Base-by-base conservation (phyloP, 768 basidiomycete species). In the Lyophyllum atratum region DNA sequence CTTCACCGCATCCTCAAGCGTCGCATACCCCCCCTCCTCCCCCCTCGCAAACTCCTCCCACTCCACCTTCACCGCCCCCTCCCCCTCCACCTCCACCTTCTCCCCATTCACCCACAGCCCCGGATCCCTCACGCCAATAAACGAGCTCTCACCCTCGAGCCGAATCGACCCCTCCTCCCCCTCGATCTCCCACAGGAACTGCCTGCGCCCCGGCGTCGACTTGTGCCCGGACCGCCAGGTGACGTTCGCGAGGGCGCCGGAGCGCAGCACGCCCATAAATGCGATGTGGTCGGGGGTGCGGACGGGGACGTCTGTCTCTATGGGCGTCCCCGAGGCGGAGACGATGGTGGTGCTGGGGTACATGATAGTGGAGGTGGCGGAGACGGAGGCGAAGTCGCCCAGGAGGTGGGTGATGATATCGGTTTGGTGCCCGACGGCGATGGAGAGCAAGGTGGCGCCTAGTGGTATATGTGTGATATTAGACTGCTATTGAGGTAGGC, bases 111-210 rank as follows among this genome's bases (percentile, higher is more conserved):
- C 25, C 50, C 60, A 74, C 44, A 74, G 29, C 15, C 59, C 56
- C 25, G 72, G 72, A 26, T 69, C 62, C 6, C 19, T 10, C 9
- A 72, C 59, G 43, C 66, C 56, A 43, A 67, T 43, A 39, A 66
- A 63, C 1, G 58, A 59, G 43, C 26, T 37, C 8, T 66, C 59
- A 40, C 55, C 55, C 47, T 72, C 68, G 0, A 74, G 17, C 7
- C 59, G 43, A 40, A 73, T 70, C 7, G 60, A 59, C 0, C 72
- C 72, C 1, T 71, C 66, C 42, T 74, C 72, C 5, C 73, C 74
- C 26, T 74, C 70, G 28, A 75, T 74, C 53, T 66, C 61, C 74
- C 74, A 75, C 7, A 63, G 34, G 24, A 76, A 62, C 2, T 65
- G 59, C 21, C 53, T 62, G 24, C 70, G 59, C 3, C 70, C 72